Evolutionary conservation across 768 basidiomycete species (phyloP).

Genomic region (Podaxis sp.): DNA sequence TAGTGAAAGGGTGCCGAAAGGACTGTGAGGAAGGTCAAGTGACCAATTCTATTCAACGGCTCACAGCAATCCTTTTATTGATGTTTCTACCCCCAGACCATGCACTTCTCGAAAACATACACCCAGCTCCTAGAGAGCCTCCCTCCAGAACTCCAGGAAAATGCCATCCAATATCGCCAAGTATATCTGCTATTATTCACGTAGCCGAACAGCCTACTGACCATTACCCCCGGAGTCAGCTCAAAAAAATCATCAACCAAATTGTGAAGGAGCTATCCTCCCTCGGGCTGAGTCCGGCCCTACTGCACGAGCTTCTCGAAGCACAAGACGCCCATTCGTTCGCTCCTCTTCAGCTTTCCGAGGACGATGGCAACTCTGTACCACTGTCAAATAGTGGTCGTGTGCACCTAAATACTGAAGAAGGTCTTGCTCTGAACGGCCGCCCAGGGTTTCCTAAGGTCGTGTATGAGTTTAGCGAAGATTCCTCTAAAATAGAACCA

Average conservation of each 20-base stretch:
- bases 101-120: slow-evolving; percentile 80
- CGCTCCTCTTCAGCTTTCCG: background rate
- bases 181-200: slow-evolving; percentile 33
- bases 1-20: too few species aligned
- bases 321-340: background rate
- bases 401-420: background rate
- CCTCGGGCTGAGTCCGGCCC: slow-evolving; percentile 57
- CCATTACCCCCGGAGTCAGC: slow-evolving; percentile 38
- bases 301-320: slow-evolving; percentile 45
- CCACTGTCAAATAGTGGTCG: background rate
- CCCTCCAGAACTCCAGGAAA: slow-evolving; percentile 74
- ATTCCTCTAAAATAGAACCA: slow-evolving; percentile 52
- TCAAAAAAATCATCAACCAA: slow-evolving; percentile 88
- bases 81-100: slow-evolving; percentile 24
- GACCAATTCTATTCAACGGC: background rate
- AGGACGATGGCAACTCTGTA: background rate
- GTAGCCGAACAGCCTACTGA: background rate
- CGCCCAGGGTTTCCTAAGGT: slow-evolving; percentile 28
- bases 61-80: background rate
- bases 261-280: slow-evolving; percentile 76
- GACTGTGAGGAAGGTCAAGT: background rate
- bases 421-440: background rate
- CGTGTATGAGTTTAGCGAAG: slow-evolving; percentile 56
- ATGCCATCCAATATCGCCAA: slow-evolving; percentile 83
- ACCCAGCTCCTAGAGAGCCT: slow-evolving; percentile 59